Conservation (phyloP, 768 basidiomycete species). For the Lyophyllum atratum region DNA sequence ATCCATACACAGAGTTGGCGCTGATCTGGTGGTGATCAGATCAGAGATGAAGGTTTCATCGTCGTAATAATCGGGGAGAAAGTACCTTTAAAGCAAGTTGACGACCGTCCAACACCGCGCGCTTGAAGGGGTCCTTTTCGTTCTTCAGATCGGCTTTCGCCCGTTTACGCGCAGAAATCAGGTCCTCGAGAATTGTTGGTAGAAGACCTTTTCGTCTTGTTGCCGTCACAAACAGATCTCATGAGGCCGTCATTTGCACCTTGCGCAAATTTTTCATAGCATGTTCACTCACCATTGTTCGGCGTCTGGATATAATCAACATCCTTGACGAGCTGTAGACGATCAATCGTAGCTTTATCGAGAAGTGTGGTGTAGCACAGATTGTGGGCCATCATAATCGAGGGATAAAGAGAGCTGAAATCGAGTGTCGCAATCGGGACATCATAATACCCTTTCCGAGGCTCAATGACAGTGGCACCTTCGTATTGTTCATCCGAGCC, state of each 20-base stretch:
- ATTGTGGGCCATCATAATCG: conserved; percentile 99
- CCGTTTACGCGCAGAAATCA: conserved; percentile 90
- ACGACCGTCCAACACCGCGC: conserved; percentile 95
- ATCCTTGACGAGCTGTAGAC: conserved; percentile 76
- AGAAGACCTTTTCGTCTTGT: conserved; percentile 83
- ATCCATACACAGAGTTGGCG: conserved; percentile 98
- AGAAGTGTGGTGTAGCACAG: conserved; percentile 97
- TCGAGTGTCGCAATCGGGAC: conserved; percentile 96
- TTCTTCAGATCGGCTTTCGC: conserved; percentile 96
- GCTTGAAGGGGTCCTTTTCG: conserved; percentile 95
- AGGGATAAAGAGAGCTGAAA: conserved; percentile 98
- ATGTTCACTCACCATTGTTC: conserved; percentile 71
- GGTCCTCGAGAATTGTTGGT: conserved; percentile 90
- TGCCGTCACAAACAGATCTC: conserved; percentile 84
- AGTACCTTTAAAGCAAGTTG: conserved; percentile 92
- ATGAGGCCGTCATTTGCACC: neutral
- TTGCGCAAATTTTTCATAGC: neutral
- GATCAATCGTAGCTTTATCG: conserved; percentile 76
- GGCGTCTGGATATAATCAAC: conserved; percentile 94
- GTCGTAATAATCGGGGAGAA: neutral
- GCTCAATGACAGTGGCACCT: conserved; percentile 98
- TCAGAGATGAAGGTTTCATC: neutral
- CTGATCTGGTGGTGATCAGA: conserved; percentile 63
- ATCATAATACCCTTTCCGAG: conserved; percentile 94
- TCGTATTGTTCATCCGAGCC: conserved; percentile 96